These are phyloP conservation scores for Sporisorium sorghi DNA, from an alignment of 1,284 basidiomycete genomes.

Conservation along the genomic window DNA sequence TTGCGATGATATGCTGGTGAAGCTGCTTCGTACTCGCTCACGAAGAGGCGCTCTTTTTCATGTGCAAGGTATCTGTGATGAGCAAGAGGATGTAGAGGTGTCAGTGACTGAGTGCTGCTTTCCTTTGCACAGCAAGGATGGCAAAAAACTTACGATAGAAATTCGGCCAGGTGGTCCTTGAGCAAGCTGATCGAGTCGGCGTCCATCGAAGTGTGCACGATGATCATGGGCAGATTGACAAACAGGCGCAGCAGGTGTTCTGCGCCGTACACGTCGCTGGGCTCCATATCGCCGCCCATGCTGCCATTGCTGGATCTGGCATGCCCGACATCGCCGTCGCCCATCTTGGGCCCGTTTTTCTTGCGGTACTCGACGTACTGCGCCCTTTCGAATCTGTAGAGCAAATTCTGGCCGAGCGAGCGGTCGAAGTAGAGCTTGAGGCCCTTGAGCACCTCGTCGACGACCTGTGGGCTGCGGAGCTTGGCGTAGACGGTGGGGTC, in stretches of 20 bases:
- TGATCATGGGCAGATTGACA: constrained; percentile 78
- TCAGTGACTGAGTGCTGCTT: neutral
- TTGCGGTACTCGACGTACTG: constrained; percentile 89
- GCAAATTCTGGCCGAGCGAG: constrained; percentile 86
- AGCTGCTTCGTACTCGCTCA: constrained; percentile 79
- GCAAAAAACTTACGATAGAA: constrained; percentile 79
- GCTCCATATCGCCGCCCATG: constrained; percentile 74
- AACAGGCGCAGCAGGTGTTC: constrained; percentile 93
- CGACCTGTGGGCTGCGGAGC: constrained; percentile 71
- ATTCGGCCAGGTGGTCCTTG: constrained; percentile 88
- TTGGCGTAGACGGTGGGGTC: neutral
- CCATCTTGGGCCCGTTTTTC: constrained; percentile 74
- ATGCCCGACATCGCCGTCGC: constrained; percentile 44
- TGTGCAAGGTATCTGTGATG: constrained; percentile 76
- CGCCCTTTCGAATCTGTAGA: constrained; percentile 92
- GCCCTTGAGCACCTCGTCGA: constrained; percentile 86
- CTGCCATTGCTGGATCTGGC: constrained; percentile 70
- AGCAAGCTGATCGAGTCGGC: constrained; percentile 84
- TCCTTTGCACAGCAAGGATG: neutral
- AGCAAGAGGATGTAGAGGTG: neutral
- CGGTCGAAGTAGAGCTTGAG: constrained; percentile 94
- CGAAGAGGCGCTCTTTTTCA: constrained; percentile 78
- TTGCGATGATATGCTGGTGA: constrained; percentile 80
- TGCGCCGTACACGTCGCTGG: constrained; percentile 91
- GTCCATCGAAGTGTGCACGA: constrained; percentile 91